Evolutionary conservation across 23 red algal species (phyloP), one percentile per base, ranked within the genome.

Genomic region (Gracilaria vermiculophylla): DNA sequence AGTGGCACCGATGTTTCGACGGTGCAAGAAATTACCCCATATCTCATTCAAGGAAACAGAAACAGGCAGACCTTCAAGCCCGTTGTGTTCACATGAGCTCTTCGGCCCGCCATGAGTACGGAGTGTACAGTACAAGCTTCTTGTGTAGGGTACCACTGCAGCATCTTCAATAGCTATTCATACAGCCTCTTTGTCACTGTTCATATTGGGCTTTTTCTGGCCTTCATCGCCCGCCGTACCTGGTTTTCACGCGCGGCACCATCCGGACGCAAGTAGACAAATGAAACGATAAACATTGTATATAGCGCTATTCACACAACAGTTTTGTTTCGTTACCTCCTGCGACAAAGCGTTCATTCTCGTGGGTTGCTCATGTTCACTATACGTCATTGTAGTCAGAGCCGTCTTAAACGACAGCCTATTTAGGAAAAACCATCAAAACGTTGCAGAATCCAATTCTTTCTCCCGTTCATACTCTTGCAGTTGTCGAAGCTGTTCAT

Each of bases 21-120:
- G 36, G 41, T 47, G 27, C 36, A 43, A 34, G 50, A 60, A 39
- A 74, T 81, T 7, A 55, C 78, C 23, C 64, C 64, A 23, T 47
- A 69, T 31, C 47, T 80, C 27, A 55, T 72, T 42, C 70, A 54
- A 47, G 54, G 57, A 8, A 51, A 78, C 20, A 66, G 87, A 27
- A 91, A 69, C 45, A 74, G 87, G 13, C 74, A 81, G 33, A 81
- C 61, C 21, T 91, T 91, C 62, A 62, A 74, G 55, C 87, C 87
- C 2, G 75, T 91, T 8, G 51, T 91, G 43, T 91, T 91, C 67
- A 58, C 87, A 29, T 91, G 81, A 55, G 41, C 24, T 10, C 9
- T 19, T 37, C 11, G 24, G 1, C 53, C 24, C n/a, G 56, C 43
- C 58, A 35, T 32, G 29, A 28, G 2, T 35, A 31, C 58, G 0